Evolutionary conservation across 179 eudicot genomes (phyloP), one percentile per base, ranked within the genome.

Genomic region (Pouteria campechiana): DNA sequence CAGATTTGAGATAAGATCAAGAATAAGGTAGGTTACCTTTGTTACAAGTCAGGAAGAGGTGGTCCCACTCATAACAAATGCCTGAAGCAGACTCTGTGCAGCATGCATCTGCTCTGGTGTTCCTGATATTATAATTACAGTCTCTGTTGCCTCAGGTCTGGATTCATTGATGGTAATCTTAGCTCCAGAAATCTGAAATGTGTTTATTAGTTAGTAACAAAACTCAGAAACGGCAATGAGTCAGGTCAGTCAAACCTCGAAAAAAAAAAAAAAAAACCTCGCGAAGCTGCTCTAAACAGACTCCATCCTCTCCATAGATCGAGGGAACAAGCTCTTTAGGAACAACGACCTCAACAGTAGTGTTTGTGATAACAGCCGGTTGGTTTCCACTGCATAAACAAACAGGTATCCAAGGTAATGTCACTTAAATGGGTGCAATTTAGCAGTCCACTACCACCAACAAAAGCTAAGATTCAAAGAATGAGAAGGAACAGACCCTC

Each of bases 21-120:
- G n/a, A n/a, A n/a, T n/a, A n/a, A n/a, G n/a, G n/a, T n/a, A n/a
- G n/a, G n/a, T n/a, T n/a, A n/a, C n/a, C n/a, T n/a, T n/a, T n/a
- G n/a, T n/a, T n/a, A n/a, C n/a, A n/a, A n/a, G n/a, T 70, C 69
- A 68, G 42, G 68, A 25, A 32, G 72, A 66, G 54, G 74, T 74
- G 3, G 72, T 79, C 68, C 86, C 98, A 21, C 70, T 49, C 33
- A 82, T 71, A 19, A 90, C 92, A 54, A 86, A 90, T 17, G 98
- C 98, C 65, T 90, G 98, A 48, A 90, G 86, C n/a, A 90, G 96
- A 72, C 77, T 66, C 44, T 90, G 98, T 20, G 98, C 98, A 20
- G 96, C 98, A 73, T 74, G 75, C 10, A 96, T 75, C 70, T 90
- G 88, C 59, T 90, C 96, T 14, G 98, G 98, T 22, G 90, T 77